Percentiles rank a stretch among this genome's conserved stretches.
phyloP scores from a whole-genome alignment of 257 asterid genomes.

The Solanum rostratum region DNA sequence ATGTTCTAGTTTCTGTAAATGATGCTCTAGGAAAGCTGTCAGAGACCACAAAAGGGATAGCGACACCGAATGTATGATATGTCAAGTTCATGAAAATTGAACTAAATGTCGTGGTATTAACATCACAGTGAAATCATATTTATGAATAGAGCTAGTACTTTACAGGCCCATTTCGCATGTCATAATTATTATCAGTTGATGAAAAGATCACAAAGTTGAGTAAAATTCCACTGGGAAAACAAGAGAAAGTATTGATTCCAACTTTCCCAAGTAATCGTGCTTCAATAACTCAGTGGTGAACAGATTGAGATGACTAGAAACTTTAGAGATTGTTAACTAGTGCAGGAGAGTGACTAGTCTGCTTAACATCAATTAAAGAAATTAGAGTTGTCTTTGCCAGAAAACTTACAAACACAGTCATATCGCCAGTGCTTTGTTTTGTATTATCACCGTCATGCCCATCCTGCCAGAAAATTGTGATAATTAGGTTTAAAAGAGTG shows the following conservation, averaged over 20 bases:
- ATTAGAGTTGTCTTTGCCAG: not conserved
- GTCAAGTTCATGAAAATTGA: not conserved
- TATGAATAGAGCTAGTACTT: not conserved
- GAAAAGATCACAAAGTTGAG: not conserved
- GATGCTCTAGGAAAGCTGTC: not conserved
- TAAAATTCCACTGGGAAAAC: not conserved
- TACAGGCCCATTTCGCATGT: not conserved
- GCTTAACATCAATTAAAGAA: not conserved
- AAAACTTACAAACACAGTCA: slow-evolving; percentile 76
- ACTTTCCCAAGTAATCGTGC: not conserved
- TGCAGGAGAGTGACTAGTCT: not conserved
- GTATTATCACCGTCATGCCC: slow-evolving; percentile 54
- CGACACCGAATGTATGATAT: not conserved
- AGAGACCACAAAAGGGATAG: not conserved
- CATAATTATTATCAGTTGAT: not conserved
- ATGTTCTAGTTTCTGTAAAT: not conserved
- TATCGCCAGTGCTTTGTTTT: slow-evolving; percentile 67
- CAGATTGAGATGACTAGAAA: not conserved
- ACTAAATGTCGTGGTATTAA: not conserved
- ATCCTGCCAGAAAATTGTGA: slow-evolving; percentile 35
- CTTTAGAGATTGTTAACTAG: not conserved
- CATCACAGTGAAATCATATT: not conserved
- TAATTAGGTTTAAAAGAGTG: not conserved
- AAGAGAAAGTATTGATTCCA: not conserved
- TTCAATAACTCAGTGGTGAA: not conserved